Evolutionary conservation across 2,329 filamentous ascomycete genomes (phyloP).

Genomic region (Aspergillus sojae): DNA sequence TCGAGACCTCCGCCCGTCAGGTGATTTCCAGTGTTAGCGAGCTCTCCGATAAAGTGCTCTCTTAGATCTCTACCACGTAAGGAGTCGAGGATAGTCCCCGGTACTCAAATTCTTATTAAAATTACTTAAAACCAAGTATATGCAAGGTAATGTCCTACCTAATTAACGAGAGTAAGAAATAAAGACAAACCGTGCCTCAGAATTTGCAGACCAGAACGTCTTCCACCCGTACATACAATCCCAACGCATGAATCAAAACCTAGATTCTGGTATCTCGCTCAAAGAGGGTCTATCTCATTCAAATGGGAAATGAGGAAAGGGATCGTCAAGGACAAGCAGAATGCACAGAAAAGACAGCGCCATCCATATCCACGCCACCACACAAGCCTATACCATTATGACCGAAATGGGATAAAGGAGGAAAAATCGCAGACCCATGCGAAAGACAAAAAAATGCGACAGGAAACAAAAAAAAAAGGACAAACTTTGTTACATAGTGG

Average conservation of each 20-base stretch:
- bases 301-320: constrained; percentile 31
- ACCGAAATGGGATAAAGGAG: constrained; percentile 18
- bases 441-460: constrained; percentile 22
- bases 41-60: not conserved
- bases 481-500: constrained; percentile 20
- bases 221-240: constrained; percentile 2
- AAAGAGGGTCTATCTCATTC: constrained; percentile 42
- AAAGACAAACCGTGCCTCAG: constrained; percentile 10
- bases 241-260: constrained; percentile 29
- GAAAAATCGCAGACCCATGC: constrained; percentile 17
- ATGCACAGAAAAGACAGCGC: constrained; percentile 39
- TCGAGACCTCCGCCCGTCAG: constrained; percentile 33
- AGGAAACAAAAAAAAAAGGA: constrained; percentile 7
- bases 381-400: constrained; percentile 35
- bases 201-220: not conserved
- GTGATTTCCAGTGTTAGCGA: constrained; percentile 24
- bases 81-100: not conserved
- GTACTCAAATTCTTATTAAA: not conserved
- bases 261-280: constrained; percentile 46
- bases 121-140: not conserved
- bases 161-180: constrained; percentile 11
- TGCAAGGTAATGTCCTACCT: constrained; percentile 1
- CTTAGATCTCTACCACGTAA: not conserved
- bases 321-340: constrained; percentile 32
- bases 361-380: constrained; percentile 39